Evolutionary conservation across 176 grass and related monocot species (phyloP), one percentile per base, ranked within the genome.

Genomic region (Alloteropsis semialata): DNA sequence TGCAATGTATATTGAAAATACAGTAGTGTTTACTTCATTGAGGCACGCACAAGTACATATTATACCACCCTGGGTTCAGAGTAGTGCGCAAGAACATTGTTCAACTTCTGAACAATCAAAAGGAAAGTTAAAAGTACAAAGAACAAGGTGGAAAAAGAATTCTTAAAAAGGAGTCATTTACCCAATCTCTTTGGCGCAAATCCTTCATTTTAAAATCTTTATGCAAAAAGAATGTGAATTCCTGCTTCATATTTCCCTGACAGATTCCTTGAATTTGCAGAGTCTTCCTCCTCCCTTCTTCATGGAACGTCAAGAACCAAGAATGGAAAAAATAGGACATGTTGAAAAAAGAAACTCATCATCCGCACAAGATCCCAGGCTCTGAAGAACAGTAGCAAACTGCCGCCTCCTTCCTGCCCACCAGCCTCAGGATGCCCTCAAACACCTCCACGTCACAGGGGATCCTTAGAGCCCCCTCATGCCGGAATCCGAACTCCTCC

Each of bases 401-500:
- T 2, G 19, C 66, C 1, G 62, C 76, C 42, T 91, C 73, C 69
- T 91, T 93, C 72, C 89, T 81, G 63, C 81, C 82, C 45, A 91
- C 88, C 33, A 87, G 65, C 83, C 76, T 81, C 62, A 97, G 60
- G 71, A 93, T 84, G 71, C 74, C 80, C 55, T 91, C 86, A 17
- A 97, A 97, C 55, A 87, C 88, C 59, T 88, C 69, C 8, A 91
- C 86, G 6, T 91, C 83, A 17, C 91, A 97, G 21, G 91, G 94
- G 36, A 97, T 91, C 61, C 94, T 87, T 45, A 93, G 66, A 13
- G 90, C 88, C 0, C 88, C 94, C 55, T 93, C 67, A 44, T 91
- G 94, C 69, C 58, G 72, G 63, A 97, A 97, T 16, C 94, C 94
- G 28, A 93, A 97, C 81, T 97, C 94, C 41, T 97, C 88, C 69